Conservation (phyloP, 192 early-diverging fungal genomes). For the Entomortierella parvispora region DNA sequence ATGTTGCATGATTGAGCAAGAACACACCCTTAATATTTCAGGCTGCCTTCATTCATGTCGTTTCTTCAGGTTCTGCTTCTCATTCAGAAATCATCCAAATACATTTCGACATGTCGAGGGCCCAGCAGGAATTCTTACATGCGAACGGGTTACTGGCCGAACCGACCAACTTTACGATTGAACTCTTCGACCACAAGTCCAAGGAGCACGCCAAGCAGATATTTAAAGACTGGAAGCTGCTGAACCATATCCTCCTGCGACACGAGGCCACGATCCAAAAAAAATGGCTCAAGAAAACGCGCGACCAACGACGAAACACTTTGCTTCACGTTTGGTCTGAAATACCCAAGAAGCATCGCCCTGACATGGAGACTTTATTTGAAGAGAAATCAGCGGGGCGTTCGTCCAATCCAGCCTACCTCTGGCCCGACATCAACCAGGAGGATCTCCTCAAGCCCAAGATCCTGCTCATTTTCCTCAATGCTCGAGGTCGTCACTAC, state of each 20-base stretch:
- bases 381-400: too few relatives aligned
- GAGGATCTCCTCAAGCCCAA: slow-evolving; percentile 45
- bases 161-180: too few relatives aligned
- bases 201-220: slow-evolving; percentile 16
- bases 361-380: slow-evolving; percentile 33
- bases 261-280: slow-evolving; percentile 31
- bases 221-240: slow-evolving; percentile 34
- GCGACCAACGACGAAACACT: slow-evolving; percentile 29
- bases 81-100: too few relatives aligned
- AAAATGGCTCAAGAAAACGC: slow-evolving; percentile 36
- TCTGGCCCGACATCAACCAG: slow-evolving; percentile 43
- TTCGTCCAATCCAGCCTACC: slow-evolving; percentile 4
- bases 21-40: too few relatives aligned
- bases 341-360: slow-evolving; percentile 33
- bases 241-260: slow-evolving; percentile 33
- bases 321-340: slow-evolving; percentile 31
- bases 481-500: slow-evolving; percentile 31
- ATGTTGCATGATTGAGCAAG: too few relatives aligned
- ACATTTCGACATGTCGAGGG: too few relatives aligned
- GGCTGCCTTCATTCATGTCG: too few relatives aligned
- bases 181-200: too few relatives aligned
- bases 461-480: slow-evolving; percentile 38
- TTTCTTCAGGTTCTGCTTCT: too few relatives aligned
- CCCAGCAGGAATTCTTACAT: too few relatives aligned
- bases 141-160: too few relatives aligned